Evolutionary conservation across 306 rosid genomes (phyloP).

Genomic region (Cucurbita pepo): DNA sequence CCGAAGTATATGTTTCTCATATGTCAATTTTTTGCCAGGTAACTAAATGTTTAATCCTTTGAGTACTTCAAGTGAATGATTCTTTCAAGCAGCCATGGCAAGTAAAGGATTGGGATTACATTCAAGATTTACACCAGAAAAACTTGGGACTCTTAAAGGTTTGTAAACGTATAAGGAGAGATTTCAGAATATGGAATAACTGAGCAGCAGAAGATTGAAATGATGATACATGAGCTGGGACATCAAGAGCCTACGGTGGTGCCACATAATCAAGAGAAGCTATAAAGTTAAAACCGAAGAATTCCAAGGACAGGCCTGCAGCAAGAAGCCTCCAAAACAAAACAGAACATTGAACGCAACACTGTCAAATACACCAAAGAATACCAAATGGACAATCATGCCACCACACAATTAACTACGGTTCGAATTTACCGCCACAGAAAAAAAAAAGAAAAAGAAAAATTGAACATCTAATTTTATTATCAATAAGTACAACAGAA

Average conservation of each 20-base stretch:
- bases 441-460: neutral
- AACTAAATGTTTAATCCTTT: neutral
- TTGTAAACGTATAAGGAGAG: neutral
- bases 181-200: neutral
- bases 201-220: neutral
- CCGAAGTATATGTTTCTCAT: neutral
- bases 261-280: neutral
- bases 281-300: neutral
- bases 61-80: neutral
- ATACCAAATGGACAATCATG: constrained; percentile 9
- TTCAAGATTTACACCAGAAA: neutral
- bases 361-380: constrained; percentile 2
- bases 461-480: neutral
- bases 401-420: neutral
- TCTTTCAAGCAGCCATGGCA: neutral
- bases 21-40: neutral
- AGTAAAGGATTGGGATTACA: neutral
- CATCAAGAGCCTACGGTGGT: neutral
- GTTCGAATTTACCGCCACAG: neutral
- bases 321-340: neutral
- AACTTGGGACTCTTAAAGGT: neutral
- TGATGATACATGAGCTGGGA: neutral
- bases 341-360: neutral
- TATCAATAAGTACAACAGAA: neutral
- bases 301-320: neutral